Base-by-base conservation (phyloP, 2,329 filamentous ascomycete genomes). In the Lecanicillium sp. region DNA sequence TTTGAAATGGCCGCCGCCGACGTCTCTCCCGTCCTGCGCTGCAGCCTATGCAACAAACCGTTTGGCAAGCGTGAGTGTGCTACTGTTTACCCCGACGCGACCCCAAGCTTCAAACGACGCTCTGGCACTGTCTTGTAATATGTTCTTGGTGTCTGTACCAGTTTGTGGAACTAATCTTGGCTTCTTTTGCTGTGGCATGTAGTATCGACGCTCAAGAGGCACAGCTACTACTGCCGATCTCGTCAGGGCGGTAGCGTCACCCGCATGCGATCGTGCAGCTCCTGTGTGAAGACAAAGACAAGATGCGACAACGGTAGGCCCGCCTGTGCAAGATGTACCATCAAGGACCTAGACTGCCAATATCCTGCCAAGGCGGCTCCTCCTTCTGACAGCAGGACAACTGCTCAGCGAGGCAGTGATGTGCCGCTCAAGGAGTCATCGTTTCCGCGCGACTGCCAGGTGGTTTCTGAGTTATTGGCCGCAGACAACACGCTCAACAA, bases 151-250 rank as follows among this genome's bases (percentile, higher is more conserved):
- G n/a, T n/a, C n/a, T n/a, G n/a, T n/a, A n/a, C n/a, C n/a, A n/a
- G n/a, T n/a, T n/a, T n/a, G n/a, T n/a, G n/a, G n/a, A n/a, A n/a
- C n/a, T n/a, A n/a, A n/a, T n/a, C n/a, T n/a, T n/a, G n/a, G n/a
- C n/a, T n/a, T n/a, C n/a, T n/a, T n/a, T n/a, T n/a, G n/a, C n/a
- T n/a, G n/a, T n/a, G n/a, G n/a, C n/a, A n/a, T n/a, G n/a, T 28
- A 38, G 36, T 4, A 16, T 33, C 36, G n/a, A 38, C 36, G 17
- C 19, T 32, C 14, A 38, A 38, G 15, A 15, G 37, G 5, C 37
- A 38, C 20, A 30, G 30, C 20, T 38, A 38, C 13, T 38, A 38
- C 25, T 38, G 37, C 15, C 29, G 37, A 2, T 25, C 29, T 15
- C 37, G 37, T 4, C 20, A 28, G 5, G 30, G 37, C 30, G 22